Base-by-base conservation (phyloP, 2,329 filamentous ascomycete species). In the Diaporthe sp. region DNA sequence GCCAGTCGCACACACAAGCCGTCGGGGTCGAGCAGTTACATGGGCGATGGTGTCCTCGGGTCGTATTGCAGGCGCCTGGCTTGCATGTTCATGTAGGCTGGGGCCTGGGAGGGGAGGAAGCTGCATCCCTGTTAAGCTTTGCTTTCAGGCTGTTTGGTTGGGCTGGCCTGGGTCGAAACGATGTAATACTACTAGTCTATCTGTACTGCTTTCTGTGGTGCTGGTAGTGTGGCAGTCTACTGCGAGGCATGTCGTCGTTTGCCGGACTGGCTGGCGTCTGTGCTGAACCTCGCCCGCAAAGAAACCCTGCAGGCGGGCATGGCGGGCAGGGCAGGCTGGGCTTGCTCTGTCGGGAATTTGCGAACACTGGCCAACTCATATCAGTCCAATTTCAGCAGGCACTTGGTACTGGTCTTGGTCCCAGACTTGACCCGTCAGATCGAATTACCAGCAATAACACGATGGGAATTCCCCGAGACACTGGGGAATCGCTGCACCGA, bases 401-500 rank as follows among this genome's bases (percentile, higher is more conserved):
- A 55, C 46, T 53, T 25, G 22, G 65, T 28, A 25, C 31, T 25
- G 22, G 44, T 34, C 31, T 37, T 37, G 19, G 61, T 49, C 42
- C 42, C 31, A 37, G 28, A 49, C 46, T 4, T 15, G 44, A 39
- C 44, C 44, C 62, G 62, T 68, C 62, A 68, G 51, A 68, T 37
- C 31, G 19, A 68, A 51, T 68, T 51, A 17, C 42, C 22, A 65
- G 60, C 60, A 68, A 12, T 19, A 17, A 68, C 46, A 68, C 46
- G 46, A 68, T 68, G 65, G 46, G 65, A 68, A 68, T 70, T 55
- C 51, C 65, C 65, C 65, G 65, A 70, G 65, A 70, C 65, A 68
- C 62, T 22, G 62, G 62, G 62, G 62, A 68, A 51, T 34, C 28
- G 31, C 22, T 68, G 62, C 46, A 37, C 46, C 39, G 62, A 68